Conservation (phyloP, 257 asterid species). For the Craterostigma plantagineum region DNA sequence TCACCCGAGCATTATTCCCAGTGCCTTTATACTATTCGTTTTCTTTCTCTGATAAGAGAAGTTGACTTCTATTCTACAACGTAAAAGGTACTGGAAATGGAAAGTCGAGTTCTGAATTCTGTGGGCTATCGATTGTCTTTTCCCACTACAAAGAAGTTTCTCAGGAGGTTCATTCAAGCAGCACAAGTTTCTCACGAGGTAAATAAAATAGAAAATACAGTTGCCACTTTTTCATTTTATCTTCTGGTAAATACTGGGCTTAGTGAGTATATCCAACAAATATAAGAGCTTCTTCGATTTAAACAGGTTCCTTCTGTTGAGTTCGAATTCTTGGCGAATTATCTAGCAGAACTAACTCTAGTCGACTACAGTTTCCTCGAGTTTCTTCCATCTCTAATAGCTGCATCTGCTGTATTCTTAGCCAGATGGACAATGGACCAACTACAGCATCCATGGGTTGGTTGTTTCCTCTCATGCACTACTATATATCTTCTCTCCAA, state of each 20-base stretch:
- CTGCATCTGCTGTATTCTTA: conserved; percentile 87
- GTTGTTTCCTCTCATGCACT: conserved; percentile 11
- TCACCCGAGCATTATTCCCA: neutral
- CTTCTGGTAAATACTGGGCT: conserved; percentile 5
- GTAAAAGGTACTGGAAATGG: conserved; percentile 62
- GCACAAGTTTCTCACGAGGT: conserved; percentile 82
- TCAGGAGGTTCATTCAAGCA: conserved; percentile 97
- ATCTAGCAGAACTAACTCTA: conserved; percentile 76
- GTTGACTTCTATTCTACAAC: too few species aligned
- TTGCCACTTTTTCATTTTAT: neutral
- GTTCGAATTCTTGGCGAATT: conserved; percentile 86
- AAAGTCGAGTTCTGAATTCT: conserved; percentile 45
- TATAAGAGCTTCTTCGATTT: conserved; percentile 5
- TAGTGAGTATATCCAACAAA: too few species aligned
- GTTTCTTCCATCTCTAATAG: conserved; percentile 73
- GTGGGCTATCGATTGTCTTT: conserved; percentile 60
- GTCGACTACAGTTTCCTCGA: conserved; percentile 63
- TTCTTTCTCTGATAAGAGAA: too few species aligned
- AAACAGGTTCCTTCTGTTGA: conserved; percentile 80
- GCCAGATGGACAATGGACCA: conserved; percentile 98
- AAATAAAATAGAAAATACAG: conserved; percentile 7
- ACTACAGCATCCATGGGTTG: conserved; percentile 88
- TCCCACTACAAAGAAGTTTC: conserved; percentile 91
- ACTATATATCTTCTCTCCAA: neutral
- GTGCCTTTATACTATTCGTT: too few species aligned